Evolutionary conservation across 2,329 filamentous ascomycete genomes (phyloP), one percentile per base, ranked within the genome.

Genomic region (Ceratocystis smalleyi): DNA sequence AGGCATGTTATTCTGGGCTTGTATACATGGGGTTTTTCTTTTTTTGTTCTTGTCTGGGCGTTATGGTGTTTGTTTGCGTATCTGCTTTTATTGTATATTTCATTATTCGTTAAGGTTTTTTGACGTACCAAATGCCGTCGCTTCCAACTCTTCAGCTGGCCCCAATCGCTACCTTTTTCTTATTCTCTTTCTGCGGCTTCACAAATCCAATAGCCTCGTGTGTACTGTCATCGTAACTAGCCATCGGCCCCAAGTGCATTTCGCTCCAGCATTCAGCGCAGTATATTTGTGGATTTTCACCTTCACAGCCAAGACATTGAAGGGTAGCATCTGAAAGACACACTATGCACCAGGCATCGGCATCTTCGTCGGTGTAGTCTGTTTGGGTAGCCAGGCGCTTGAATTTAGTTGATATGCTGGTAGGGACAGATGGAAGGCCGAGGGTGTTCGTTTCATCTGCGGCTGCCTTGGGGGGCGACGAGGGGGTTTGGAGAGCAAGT

Each of bases 251-350:
- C 43, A 83, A 76, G 70, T 95, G 90, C 73, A 90, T 89, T 70
- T 92, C 89, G 66, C 79, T 81, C 89, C 89, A 95, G 76, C 90
- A 95, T 17, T 81, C 77, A 24, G 79, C 77, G 72, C 90, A 95
- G 71, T 92, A 95, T 49, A 89, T 32, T 27, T 64, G 54, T 35
- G n/a, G 17, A 55, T 51, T 76, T 68, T 91, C 84, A 32, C 75
- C 74, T 43, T 84, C 83, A 69, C 90, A 95, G 2, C 86, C 88
- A 0, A 84, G 71, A 71, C 90, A 95, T 65, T 79, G 79, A 32
- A 94, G 75, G 2, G 83, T 84, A 0, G 86, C 89, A 70, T 94
- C 87, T 66, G 90, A 88, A 59, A 87, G 83, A 71, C 90, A 95
- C 8, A 94, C 90, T 40, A 85, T 81, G 72, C 90, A 95, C 88